Evolutionary conservation across 192 early-diverging fungal genomes (phyloP).

Genomic region (Entomortierella parvispora): DNA sequence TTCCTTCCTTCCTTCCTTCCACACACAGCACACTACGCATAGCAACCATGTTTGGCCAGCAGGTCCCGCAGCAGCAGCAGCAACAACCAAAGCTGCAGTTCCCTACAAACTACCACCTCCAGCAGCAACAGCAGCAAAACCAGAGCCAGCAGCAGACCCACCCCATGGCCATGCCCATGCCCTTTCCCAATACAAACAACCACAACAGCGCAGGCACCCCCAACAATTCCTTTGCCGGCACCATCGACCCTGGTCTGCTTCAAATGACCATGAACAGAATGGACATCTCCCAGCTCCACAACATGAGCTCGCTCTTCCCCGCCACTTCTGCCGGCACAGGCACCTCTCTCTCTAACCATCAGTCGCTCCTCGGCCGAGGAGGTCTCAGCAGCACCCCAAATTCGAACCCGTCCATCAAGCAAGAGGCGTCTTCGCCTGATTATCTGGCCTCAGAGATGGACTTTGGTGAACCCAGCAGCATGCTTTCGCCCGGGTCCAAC

Average conservation of each 20-base stretch:
- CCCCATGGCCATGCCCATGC: slow-evolving; percentile 26
- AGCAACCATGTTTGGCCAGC: slow-evolving; percentile 25
- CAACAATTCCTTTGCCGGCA: slow-evolving; percentile 26
- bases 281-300: slow-evolving; percentile 44
- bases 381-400: neutral
- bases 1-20: neutral
- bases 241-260: slow-evolving; percentile 20
- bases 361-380: slow-evolving; percentile 10
- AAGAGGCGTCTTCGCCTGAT: slow-evolving; percentile 34
- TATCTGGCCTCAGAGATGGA: slow-evolving; percentile 35
- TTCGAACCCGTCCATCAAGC: slow-evolving; percentile 26
- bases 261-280: slow-evolving; percentile 29
- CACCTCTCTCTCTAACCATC: slow-evolving; percentile 4
- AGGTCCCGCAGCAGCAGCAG: slow-evolving; percentile 11
- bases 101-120: slow-evolving; percentile 26
- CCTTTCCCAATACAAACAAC: slow-evolving; percentile 1
- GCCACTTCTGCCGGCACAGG: neutral
- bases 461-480: slow-evolving; percentile 31
- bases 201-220: slow-evolving; percentile 22
- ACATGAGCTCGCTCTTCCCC: slow-evolving; percentile 22
- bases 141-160: slow-evolving; percentile 19
- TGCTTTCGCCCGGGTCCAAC: slow-evolving; percentile 37
- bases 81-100: slow-evolving; percentile 23
- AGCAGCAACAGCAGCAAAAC: slow-evolving; percentile 17
- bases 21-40: neutral